phyloP scores from a whole-genome alignment of 208 protist species.

The Angomonas desouzai region DNA sequence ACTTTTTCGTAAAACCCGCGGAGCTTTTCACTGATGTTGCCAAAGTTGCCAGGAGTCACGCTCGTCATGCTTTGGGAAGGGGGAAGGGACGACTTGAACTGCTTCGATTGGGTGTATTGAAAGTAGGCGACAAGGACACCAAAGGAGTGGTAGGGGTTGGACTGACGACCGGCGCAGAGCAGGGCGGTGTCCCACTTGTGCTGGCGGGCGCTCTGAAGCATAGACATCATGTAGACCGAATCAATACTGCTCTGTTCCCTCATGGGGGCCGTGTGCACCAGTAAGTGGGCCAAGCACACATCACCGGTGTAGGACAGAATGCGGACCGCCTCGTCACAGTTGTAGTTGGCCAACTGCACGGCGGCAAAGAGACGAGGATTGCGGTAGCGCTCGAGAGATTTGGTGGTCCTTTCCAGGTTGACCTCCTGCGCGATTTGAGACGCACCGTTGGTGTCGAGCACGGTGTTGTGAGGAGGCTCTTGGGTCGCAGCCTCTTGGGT shows the following conservation, averaged over 20 bases:
- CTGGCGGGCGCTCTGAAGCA: slow-evolving; percentile 61
- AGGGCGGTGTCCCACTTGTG: slow-evolving; percentile 76
- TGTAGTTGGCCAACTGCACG: slow-evolving; percentile 46
- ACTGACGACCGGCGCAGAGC: slow-evolving; percentile 59
- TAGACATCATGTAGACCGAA: slow-evolving; percentile 63
- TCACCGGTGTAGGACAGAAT: slow-evolving; percentile 55
- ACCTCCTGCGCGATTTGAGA: slow-evolving; percentile 34
- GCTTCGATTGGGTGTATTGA: slow-evolving; percentile 59
- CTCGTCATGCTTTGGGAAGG: slow-evolving; percentile 34
- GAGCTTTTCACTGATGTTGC: slow-evolving; percentile 50
- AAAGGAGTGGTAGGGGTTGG: slow-evolving; percentile 73
- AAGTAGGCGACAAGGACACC: slow-evolving; percentile 67
- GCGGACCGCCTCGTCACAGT: slow-evolving; percentile 69
- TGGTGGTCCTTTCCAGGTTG: slow-evolving; percentile 25
- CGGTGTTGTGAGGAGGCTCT: slow-evolving; percentile 54
- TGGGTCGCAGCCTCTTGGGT: slow-evolving; percentile 20
- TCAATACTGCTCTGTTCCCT: slow-evolving; percentile 80
- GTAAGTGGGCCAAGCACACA: slow-evolving; percentile 56
- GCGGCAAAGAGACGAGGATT: slow-evolving; percentile 72
- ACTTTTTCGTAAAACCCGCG: slow-evolving; percentile 69
- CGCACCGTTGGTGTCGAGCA: slow-evolving; percentile 52
- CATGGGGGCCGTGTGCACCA: slow-evolving; percentile 79
- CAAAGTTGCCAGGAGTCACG: slow-evolving; percentile 31
- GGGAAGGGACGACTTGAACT: slow-evolving; percentile 20
- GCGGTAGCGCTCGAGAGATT: slow-evolving; percentile 28